Base-by-base conservation (phyloP, 2,329 filamentous ascomycete genomes). In the Aureobasidium musti region DNA sequence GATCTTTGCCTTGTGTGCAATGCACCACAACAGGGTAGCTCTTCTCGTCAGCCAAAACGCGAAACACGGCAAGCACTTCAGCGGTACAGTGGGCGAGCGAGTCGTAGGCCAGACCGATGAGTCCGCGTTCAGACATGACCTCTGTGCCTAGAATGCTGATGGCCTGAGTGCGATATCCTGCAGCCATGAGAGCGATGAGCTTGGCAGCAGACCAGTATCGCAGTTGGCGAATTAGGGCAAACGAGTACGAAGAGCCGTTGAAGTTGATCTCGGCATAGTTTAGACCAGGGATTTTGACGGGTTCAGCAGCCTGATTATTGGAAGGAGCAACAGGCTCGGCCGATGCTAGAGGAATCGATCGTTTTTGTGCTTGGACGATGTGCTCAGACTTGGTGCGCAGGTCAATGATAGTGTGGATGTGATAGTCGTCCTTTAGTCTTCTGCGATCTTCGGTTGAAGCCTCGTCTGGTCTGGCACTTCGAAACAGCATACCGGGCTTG, bases 1-100 rank as follows among this genome's bases (percentile, higher is more conserved):
- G 85, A 74, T 96, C 92, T 75, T 96, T 97, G 67, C 92, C 92
- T 73, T 96, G 91, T 0, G 92, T 95, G 77, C 92, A 97, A 77
- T 96, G 91, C 2, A 95, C 79, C 8, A 96, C 74, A 0, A 88
- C 77, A 0, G 92, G 91, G 69, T 87, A 86, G 19, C 81, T 82
- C 0, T 76, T 71, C 2, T 80, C 74, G 1, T 82, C 75, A 11
- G 82, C 77, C 28, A 86, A 76, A 7, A 84, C 76, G 8, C 79
- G 77, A 43, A 88, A 83, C 33, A 84, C 78, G 72, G 81, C 59
- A 59, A 81, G 82, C 21, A 92, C 83, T 73, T 91, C 89, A 0
- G 78, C 75, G 0, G 83, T 85, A 63, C 88, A 91, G 65, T 87
- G 82, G 70, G 90, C 86, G 4, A 96, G 77, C 0, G 88, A 91